Conservation (phyloP, 2,329 filamentous ascomycete genomes). For the Diaporthe longicolla region DNA sequence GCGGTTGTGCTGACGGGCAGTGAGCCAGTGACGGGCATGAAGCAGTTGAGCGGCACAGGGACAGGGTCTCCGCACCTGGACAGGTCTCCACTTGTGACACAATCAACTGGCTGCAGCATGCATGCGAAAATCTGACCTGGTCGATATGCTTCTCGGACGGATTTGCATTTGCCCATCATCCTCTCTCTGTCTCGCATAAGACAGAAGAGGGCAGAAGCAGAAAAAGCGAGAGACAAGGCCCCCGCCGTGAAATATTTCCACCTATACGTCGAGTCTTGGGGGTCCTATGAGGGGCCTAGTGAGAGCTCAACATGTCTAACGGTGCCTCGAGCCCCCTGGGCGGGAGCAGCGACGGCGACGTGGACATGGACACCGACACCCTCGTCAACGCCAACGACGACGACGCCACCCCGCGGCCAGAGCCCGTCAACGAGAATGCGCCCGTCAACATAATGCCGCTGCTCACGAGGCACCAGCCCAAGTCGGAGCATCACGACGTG, state of each 20-base stretch:
- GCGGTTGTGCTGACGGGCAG: neutral
- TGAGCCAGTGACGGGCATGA: neutral
- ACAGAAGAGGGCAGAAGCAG: neutral
- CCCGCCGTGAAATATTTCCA: neutral
- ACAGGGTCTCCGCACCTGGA: conserved; percentile 11
- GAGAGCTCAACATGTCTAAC: conserved; percentile 10
- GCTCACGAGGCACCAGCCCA: conserved; percentile 62
- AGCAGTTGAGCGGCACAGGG: conserved; percentile 15
- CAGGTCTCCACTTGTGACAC: conserved; percentile 28
- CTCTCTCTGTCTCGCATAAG: neutral
- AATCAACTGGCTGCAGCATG: conserved; percentile 23
- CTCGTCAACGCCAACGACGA: conserved; percentile 32
- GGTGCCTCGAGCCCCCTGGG: conserved; percentile 35
- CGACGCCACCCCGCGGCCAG: conserved; percentile 36
- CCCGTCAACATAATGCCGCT: conserved; percentile 45
- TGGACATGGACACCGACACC: conserved; percentile 41
- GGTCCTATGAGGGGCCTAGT: conserved; percentile 17
- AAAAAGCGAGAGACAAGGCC: neutral
- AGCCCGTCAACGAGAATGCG: conserved; percentile 40
- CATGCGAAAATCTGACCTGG: conserved; percentile 29
- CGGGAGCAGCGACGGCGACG: conserved; percentile 39
- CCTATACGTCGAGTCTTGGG: neutral
- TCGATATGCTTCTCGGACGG: conserved; percentile 14
- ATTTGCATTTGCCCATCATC: neutral
- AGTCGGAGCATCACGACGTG: conserved; percentile 55